A percentile compares a stretch with the other conserved stretches of the same genome.
Evolutionary conservation across 768 basidiomycete genomes (phyloP).

Genomic region (Austroboletus festivus): DNA sequence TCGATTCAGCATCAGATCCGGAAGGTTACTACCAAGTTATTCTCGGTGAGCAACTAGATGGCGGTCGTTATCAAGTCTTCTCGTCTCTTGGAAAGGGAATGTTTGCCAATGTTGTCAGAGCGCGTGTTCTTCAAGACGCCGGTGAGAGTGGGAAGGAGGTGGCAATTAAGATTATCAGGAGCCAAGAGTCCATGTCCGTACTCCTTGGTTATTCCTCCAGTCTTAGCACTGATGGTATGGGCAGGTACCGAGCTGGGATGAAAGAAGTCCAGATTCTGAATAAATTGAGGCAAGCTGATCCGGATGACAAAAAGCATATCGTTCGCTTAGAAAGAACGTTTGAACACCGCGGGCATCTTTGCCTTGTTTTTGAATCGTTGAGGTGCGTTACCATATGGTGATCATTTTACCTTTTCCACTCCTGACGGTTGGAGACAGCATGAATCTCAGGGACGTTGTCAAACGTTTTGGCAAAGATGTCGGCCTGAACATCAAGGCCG

Average conservation of each 20-base stretch:
- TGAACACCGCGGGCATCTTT: constrained; percentile 95
- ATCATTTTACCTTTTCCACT: constrained; percentile 6
- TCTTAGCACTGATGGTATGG: constrained; percentile 5
- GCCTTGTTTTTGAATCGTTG: constrained; percentile 91
- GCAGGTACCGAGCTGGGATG: constrained; percentile 89
- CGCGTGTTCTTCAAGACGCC: constrained; percentile 70
- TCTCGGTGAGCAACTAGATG: constrained; percentile 90
- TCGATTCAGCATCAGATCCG: constrained; percentile 88
- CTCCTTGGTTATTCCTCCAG: constrained; percentile 3
- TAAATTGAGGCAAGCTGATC: constrained; percentile 84
- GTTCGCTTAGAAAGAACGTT: constrained; percentile 92
- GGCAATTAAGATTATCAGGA: constrained; percentile 94
- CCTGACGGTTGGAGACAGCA: constrained; percentile 45
- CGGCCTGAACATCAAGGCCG: constrained; percentile 91
- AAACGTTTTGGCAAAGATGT: constrained; percentile 99
- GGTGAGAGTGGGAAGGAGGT: constrained; percentile 68
- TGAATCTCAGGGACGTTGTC: constrained; percentile 97
- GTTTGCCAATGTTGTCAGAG: constrained; percentile 96
- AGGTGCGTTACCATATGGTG: constrained; percentile 50
- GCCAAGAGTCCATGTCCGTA: constrained; percentile 93
- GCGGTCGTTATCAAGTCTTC: constrained; percentile 91
- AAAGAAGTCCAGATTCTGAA: constrained; percentile 90
- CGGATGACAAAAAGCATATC: constrained; percentile 95
- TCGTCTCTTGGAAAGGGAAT: constrained; percentile 97
- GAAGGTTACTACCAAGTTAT: constrained; percentile 97